A percentile compares a stretch with the other conserved stretches of the same genome.
These are phyloP conservation scores for Smallanthus sonchifolius DNA, from an alignment of 129 eudicot genomes.

Conservation along the genomic window DNA sequence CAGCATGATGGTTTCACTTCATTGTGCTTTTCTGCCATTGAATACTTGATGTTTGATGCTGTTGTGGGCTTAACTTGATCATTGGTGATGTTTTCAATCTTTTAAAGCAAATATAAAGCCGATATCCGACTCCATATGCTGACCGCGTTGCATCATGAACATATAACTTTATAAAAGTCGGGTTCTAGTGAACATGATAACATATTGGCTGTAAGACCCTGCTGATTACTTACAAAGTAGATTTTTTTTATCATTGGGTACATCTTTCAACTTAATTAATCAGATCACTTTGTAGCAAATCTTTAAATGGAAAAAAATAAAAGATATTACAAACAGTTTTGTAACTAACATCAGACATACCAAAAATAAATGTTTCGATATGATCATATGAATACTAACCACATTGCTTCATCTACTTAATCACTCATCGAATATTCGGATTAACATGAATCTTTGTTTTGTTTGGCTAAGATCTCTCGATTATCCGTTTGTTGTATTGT, in stretches of 20 bases:
- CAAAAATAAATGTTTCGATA: neutral
- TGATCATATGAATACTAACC: neutral
- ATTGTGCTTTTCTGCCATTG: slow-evolving; percentile 13
- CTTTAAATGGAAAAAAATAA: neutral
- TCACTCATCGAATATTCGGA: neutral
- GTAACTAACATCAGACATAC: slow-evolving; percentile 9
- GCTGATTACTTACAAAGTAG: slow-evolving; percentile 7
- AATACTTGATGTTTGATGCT: slow-evolving; percentile 15
- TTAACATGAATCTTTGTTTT: slow-evolving; percentile 28
- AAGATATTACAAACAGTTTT: slow-evolving; percentile 9
- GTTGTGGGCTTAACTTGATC: slow-evolving; percentile 12
- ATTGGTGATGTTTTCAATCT: slow-evolving; percentile 4
- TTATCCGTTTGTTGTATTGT: slow-evolving; percentile 44
- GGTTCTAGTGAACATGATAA: neutral
- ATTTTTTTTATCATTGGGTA: slow-evolving; percentile 1
- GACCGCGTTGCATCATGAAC: neutral
- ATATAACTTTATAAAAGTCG: slow-evolving; percentile 14
- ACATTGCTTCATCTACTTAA: neutral
- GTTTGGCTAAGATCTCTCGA: slow-evolving; percentile 36
- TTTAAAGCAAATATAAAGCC: neutral
- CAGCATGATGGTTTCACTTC: slow-evolving; percentile 30
- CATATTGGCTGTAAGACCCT: slow-evolving; percentile 2
- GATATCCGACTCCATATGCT: neutral
- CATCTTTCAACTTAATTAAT: neutral
- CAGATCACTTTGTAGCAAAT: neutral